phyloP scores from a whole-genome alignment of 306 rosid genomes.

The Pyrus pyrifolia region DNA sequence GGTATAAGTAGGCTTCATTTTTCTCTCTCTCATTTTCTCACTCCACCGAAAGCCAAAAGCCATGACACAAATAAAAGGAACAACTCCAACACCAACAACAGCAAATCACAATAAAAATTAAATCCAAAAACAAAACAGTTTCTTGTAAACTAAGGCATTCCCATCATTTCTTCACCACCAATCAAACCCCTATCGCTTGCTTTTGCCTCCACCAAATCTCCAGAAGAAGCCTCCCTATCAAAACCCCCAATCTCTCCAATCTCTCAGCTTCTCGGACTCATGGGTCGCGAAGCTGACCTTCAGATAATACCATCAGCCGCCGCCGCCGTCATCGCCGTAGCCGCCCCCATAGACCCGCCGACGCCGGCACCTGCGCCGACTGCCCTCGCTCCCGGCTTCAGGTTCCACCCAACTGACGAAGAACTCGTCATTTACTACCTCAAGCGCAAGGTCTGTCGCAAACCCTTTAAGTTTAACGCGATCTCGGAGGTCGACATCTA shows the following conservation, averaged over 20 bases:
- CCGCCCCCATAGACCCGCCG: slow-evolving; percentile 6
- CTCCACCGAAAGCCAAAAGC: not conserved
- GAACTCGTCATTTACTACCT: slow-evolving; percentile 94
- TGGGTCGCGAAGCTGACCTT: slow-evolving; percentile 53
- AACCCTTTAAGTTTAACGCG: slow-evolving; percentile 79
- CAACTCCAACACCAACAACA: not conserved
- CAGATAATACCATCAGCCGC: slow-evolving; percentile 10
- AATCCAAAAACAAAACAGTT: slow-evolving; percentile 33
- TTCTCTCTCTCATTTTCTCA: not conserved
- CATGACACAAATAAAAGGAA: not conserved
- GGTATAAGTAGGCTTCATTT: not conserved
- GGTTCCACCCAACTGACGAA: slow-evolving; percentile 97
- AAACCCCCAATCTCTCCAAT: not conserved
- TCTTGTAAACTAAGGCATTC: slow-evolving; percentile 98
- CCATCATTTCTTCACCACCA: slow-evolving; percentile 87
- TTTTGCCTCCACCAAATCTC: slow-evolving; percentile 8
- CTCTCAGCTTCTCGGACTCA: not conserved
- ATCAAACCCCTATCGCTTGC: slow-evolving; percentile 55
- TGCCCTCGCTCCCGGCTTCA: slow-evolving; percentile 88
- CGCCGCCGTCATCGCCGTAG: slow-evolving; percentile 10
- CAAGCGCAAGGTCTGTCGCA: slow-evolving; percentile 78
- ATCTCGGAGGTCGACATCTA: slow-evolving; percentile 90
- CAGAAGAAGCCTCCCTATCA: not conserved
- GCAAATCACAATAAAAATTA: slow-evolving; percentile 1
- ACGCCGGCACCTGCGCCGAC: slow-evolving; percentile 49